Evolutionary conservation across 2,329 filamentous ascomycete genomes (phyloP), one percentile per base, ranked within the genome.

Genomic region (Lizonia empirigonia): DNA sequence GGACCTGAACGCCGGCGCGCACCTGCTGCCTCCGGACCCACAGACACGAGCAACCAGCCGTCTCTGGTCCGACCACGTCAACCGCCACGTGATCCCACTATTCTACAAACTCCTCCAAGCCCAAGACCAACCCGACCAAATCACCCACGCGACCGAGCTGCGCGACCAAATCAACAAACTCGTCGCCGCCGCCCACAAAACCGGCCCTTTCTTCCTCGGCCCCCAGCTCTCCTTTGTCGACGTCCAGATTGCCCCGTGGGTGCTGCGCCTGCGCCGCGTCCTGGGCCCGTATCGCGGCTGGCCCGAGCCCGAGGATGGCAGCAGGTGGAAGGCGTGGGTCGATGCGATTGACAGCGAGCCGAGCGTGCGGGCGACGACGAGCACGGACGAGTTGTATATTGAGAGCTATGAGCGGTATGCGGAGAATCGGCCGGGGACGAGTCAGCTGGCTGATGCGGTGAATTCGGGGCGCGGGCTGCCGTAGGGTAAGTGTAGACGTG

Each of bases 61-160:
- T 34, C 74, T 94, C 8, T 96, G 91, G 91, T 81, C 85, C 20
- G 88, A 93, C 59, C 89, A 94, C 76, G 85, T 90, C 67, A 91
- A 94, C 68, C 82, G 86, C 24, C 81, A 86, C 58, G 85, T 96
- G 46, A 82, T 95, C 1, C 89, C 90, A 0, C 76, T 79, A 9
- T 95, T 95, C 77, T 92, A 91, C 73, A 81, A 82, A 26, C 80
- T 91, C 15, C 79, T 94, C 0, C 85, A 87, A 71, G 82, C 85
- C 1, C 82, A 86, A 58, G 83, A 89, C 12, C 62, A 74, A 15
- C 62, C 78, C 12, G 82, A 84, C 55, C 87, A 89, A 62, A 70
- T 81, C 9, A 76, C 82, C 35, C 76, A 82, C 58, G 83, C 82
- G 0, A 79, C 82, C 38, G 83, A 84, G 53, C 79, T 96, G 22